Evolutionary conservation across 495 filamentous ascomycete genomes (phyloP).

Genomic region (Daldinia concentrica): DNA sequence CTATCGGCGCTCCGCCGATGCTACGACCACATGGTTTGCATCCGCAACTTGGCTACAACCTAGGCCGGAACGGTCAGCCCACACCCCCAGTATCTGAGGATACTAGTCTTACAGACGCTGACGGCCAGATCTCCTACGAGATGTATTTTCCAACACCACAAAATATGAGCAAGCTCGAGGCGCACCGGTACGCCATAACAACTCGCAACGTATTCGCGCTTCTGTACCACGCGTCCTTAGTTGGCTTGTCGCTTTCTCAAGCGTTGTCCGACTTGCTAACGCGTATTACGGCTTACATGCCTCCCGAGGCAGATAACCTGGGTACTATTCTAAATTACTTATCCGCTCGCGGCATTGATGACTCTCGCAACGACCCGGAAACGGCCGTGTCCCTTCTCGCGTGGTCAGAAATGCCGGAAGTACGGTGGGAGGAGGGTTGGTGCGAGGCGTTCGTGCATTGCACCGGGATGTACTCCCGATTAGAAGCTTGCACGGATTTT

Average conservation of each 20-base stretch:
- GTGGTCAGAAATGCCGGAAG: conserved; percentile 68
- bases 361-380: conserved; percentile 70
- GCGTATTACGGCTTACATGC: conserved; percentile 64
- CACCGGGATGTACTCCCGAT: conserved; percentile 68
- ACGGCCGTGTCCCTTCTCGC: conserved; percentile 69
- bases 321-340: conserved; percentile 67
- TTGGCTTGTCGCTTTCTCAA: conserved; percentile 67
- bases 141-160: conserved; percentile 65
- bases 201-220: conserved; percentile 72
- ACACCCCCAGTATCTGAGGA: conserved; percentile 58
- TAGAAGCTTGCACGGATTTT: conserved; percentile 67
- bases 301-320: conserved; percentile 55
- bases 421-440: conserved; percentile 73
- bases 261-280: conserved; percentile 65
- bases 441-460: conserved; percentile 73
- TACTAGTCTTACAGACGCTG: conserved; percentile 52
- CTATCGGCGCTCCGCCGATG: conserved; percentile 55
- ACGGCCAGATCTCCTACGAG: conserved; percentile 65
- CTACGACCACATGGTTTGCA: conserved; percentile 48
- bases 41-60: conserved; percentile 41
- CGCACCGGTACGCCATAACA: conserved; percentile 64
- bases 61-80: conserved; percentile 47
- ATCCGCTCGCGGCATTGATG: conserved; percentile 67
- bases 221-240: conserved; percentile 64
- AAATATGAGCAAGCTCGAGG: conserved; percentile 55